phyloP scores from a whole-genome alignment of 257 asterid genomes.

The Oldenlandia corymbosa region DNA sequence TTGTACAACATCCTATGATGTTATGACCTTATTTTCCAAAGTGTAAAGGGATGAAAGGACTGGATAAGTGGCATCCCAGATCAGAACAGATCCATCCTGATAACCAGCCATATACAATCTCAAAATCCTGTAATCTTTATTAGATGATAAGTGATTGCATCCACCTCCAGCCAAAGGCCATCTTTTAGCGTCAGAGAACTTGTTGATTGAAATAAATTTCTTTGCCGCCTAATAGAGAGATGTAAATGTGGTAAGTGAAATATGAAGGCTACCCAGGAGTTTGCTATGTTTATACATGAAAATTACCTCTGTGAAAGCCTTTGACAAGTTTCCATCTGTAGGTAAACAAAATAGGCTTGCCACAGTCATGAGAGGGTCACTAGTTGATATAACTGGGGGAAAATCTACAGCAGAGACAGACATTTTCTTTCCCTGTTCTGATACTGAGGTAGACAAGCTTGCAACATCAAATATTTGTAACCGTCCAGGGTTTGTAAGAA shows the following conservation, averaged over 20 bases:
- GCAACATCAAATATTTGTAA: conserved; percentile 49
- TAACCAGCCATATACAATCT: conserved; percentile 72
- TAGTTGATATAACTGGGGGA: conserved; percentile 58
- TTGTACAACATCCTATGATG: conserved; percentile 4
- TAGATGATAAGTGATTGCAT: conserved; percentile 42
- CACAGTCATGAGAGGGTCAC: conserved; percentile 66
- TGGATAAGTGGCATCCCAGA: conserved; percentile 89
- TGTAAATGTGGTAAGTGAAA: conserved; percentile 16
- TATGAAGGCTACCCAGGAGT: conserved; percentile 14
- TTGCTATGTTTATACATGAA: conserved; percentile 4
- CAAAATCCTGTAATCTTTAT: conserved; percentile 39
- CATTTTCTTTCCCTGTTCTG: conserved; percentile 32
- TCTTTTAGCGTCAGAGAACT: conserved; percentile 35
- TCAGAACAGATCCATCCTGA: conserved; percentile 78
- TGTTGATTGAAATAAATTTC: conserved; percentile 27
- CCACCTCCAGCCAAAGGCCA: conserved; percentile 83
- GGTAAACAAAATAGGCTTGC: conserved; percentile 41
- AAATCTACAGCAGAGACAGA: conserved; percentile 42
- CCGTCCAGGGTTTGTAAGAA: conserved; percentile 68
- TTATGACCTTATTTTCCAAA: conserved; percentile 53
- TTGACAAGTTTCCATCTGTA: conserved; percentile 35
- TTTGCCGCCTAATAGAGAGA: conserved; percentile 39
- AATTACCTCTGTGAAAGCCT: conserved; percentile 48
- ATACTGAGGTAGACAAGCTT: conserved; percentile 38
- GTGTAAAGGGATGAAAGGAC: conserved; percentile 54